These are phyloP conservation scores for Pinus taeda DNA, from an alignment of 75 land plant genomes.

Conservation along the genomic window DNA sequence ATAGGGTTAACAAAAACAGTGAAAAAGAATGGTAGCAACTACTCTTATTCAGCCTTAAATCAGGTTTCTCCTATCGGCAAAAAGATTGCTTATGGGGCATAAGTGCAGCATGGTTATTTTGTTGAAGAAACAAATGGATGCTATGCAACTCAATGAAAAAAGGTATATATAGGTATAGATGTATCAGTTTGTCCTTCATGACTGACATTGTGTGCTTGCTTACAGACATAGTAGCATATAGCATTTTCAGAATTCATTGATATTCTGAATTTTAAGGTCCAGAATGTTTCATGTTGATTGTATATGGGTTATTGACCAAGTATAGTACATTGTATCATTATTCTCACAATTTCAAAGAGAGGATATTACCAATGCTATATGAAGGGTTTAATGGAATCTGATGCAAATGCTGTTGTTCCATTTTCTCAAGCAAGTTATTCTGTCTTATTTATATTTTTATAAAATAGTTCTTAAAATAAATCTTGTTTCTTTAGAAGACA, in stretches of 20 bases:
- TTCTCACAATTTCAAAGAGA: neutral
- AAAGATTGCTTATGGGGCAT: constrained; percentile 1
- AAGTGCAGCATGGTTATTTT: neutral
- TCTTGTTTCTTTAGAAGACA: neutral
- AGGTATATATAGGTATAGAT: neutral
- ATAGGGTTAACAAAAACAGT: neutral
- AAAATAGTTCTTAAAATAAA: neutral
- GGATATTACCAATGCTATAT: neutral
- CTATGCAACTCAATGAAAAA: constrained; percentile 3
- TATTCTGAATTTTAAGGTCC: neutral
- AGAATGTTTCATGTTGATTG: neutral
- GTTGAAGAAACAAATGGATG: constrained; percentile 3
- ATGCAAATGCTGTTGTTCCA: constrained; percentile 1
- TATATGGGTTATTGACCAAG: neutral
- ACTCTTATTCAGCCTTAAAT: neutral
- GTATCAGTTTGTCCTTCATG: neutral
- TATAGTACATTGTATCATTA: neutral
- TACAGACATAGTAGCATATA: neutral
- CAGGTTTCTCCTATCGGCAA: neutral
- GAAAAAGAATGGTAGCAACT: constrained; percentile 1
- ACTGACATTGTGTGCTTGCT: neutral
- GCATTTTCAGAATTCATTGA: neutral
- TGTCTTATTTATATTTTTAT: neutral
- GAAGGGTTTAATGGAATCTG: neutral
- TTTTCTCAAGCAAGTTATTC: neutral